A percentile compares a stretch with the other conserved stretches of the same genome.
phyloP scores from a whole-genome alignment of 2,329 filamentous ascomycete genomes.

The Penicillium sp. region DNA sequence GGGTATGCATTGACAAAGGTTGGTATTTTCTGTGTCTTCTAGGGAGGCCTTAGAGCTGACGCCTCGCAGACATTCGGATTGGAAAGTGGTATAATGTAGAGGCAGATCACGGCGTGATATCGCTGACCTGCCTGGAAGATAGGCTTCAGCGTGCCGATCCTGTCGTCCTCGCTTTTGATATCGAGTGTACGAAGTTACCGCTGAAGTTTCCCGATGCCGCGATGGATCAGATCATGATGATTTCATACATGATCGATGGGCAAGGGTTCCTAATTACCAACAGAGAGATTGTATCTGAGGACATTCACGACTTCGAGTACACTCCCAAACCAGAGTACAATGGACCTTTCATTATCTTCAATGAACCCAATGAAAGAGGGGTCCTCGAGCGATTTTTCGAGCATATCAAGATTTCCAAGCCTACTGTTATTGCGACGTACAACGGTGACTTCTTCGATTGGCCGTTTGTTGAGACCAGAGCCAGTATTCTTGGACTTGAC shows the following conservation, averaged over 20 bases:
- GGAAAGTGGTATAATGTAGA: slow-evolving; percentile 97
- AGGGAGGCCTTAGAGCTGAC: slow-evolving; percentile 22
- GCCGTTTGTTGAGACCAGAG: slow-evolving; percentile 93
- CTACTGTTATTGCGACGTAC: slow-evolving; percentile 98
- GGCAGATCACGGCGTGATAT: slow-evolving; percentile 83
- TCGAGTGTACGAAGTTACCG: slow-evolving; percentile 93
- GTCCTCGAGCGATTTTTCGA: slow-evolving; percentile 89
- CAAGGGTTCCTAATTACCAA: slow-evolving; percentile 98
- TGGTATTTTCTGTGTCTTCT: slow-evolving; percentile 19
- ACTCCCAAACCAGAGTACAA: slow-evolving; percentile 95
- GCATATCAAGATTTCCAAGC: slow-evolving; percentile 90
- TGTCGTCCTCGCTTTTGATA: slow-evolving; percentile 98
- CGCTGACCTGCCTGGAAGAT: slow-evolving; percentile 80
- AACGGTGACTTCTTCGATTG: slow-evolving; percentile 99
- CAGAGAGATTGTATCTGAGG: slow-evolving; percentile 93
- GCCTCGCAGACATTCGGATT: slow-evolving; percentile 73
- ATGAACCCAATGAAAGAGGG: slow-evolving; percentile 88
- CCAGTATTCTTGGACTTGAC: slow-evolving; percentile 91
- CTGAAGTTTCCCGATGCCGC: slow-evolving; percentile 94
- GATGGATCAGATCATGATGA: slow-evolving; percentile 99
- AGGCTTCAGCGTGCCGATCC: slow-evolving; percentile 87
- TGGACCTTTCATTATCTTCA: slow-evolving; percentile 96
- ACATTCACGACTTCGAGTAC: slow-evolving; percentile 97
- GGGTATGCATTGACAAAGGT: slow-evolving; percentile 95
- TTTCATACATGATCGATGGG: slow-evolving; percentile 99